phyloP scores from a whole-genome alignment of 805 yeast genomes.

The Ogataea minuta region DNA sequence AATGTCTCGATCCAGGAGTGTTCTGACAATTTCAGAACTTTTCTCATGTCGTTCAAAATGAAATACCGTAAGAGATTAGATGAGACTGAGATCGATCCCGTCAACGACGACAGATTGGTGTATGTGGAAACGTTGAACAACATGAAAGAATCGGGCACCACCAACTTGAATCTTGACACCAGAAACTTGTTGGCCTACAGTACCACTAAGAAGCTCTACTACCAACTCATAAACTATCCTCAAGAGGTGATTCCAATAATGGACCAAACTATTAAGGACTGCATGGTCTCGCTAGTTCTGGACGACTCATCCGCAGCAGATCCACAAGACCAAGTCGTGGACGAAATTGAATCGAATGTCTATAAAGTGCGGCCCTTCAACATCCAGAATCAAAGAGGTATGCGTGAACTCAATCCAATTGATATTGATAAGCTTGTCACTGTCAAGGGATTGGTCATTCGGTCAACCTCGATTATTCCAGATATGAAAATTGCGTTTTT shows the following conservation, averaged over 20 bases:
- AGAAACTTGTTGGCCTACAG: constrained; percentile 74
- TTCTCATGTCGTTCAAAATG: constrained; percentile 78
- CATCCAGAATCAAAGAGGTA: constrained; percentile 68
- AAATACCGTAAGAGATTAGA: constrained; percentile 63
- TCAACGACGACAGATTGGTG: constrained; percentile 66
- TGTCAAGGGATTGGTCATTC: constrained; percentile 84
- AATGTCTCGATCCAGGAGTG: constrained; percentile 91
- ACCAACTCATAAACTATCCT: constrained; percentile 88
- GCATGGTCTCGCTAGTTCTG: constrained; percentile 70
- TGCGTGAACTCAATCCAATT: constrained; percentile 90
- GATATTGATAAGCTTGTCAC: constrained; percentile 92
- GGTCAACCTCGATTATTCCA: constrained; percentile 90
- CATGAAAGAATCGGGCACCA: constrained; percentile 75
- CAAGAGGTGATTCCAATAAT: constrained; percentile 96
- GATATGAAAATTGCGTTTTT: constrained; percentile 98
- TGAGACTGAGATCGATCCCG: constrained; percentile 36
- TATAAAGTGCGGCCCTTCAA: constrained; percentile 91
- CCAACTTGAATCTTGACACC: constrained; percentile 83
- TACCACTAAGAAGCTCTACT: constrained; percentile 72
- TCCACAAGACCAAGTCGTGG: constrained; percentile 46
- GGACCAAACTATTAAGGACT: constrained; percentile 94
- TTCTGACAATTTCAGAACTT: constrained; percentile 73
- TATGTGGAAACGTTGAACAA: constrained; percentile 71
- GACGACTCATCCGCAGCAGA: constrained; percentile 43
- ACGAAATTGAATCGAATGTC: constrained; percentile 73